Percentiles rank a stretch among this genome's conserved stretches.
These are phyloP conservation scores for Fomitopsis pinicola DNA, from an alignment of 1,284 basidiomycete genomes.

Conservation along the genomic window DNA sequence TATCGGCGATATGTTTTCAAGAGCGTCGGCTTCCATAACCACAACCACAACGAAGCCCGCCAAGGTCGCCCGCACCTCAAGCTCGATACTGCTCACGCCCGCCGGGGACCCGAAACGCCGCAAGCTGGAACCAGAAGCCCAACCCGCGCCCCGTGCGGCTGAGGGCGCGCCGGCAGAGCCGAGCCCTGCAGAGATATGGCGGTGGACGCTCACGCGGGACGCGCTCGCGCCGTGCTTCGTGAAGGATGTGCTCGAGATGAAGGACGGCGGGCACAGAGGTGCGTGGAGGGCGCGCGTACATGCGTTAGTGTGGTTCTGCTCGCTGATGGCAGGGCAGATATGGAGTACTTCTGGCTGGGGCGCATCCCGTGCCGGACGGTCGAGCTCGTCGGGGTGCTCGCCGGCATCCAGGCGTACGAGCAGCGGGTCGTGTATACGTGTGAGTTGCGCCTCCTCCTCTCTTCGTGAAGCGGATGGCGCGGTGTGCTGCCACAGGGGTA, in stretches of 20 bases:
- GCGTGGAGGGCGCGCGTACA: constrained; percentile 1
- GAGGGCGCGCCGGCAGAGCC: background rate
- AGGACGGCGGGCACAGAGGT: constrained; percentile 37
- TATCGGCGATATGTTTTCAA: background rate
- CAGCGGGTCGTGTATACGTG: constrained; percentile 54
- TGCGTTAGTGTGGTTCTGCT: background rate
- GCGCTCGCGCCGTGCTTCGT: constrained; percentile 60
- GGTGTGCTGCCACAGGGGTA: too few species aligned
- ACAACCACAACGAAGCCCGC: background rate
- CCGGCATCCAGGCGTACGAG: constrained; percentile 58
- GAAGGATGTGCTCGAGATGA: constrained; percentile 54
- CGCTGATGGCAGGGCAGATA: constrained; percentile 7
- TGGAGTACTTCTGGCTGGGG: constrained; percentile 67
- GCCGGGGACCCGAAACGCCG: background rate
- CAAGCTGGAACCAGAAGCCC: background rate
- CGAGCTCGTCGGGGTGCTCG: constrained; percentile 54
- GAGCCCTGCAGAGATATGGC: constrained; percentile 30
- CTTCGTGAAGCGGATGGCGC: background rate
- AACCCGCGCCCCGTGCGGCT: background rate
- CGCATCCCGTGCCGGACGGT: constrained; percentile 66
- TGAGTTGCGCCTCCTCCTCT: constrained; percentile 23
- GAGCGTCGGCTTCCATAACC: background rate
- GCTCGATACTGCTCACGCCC: background rate
- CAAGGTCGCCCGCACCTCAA: background rate
- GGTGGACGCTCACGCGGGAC: constrained; percentile 60